Percentiles rank a stretch among this genome's conserved stretches.
Conservation (phyloP, 345 rosid genomes). For the Eucalyptus marginata region DNA sequence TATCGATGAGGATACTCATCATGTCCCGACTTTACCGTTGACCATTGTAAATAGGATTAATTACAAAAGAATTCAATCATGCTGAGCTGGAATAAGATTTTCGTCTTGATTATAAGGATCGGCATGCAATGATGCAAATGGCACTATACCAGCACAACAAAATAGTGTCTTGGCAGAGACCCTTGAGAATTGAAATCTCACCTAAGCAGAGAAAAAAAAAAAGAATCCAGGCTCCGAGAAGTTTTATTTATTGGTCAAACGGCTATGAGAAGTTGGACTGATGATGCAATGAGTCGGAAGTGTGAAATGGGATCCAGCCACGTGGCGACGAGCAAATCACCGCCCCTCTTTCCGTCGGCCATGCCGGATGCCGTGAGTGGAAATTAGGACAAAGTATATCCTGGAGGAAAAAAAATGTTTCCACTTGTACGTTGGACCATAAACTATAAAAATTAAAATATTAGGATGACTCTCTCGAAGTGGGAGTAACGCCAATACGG, state of each 20-base stretch:
- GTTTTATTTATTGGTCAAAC: neutral
- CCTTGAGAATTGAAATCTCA: neutral
- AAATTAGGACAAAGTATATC: neutral
- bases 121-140: neutral
- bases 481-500: neutral
- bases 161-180: neutral
- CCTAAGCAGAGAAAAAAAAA: neutral
- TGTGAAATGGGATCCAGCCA: neutral
- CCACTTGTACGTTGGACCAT: neutral
- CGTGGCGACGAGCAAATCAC: neutral
- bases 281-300: neutral
- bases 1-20: rapidly evolving
- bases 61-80: neutral
- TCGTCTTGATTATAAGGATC: neutral
- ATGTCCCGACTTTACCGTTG: rapidly evolving
- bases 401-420: neutral
- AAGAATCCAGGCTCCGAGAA: neutral
- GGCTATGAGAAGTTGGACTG: neutral
- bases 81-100: neutral
- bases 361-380: neutral
- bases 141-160: neutral
- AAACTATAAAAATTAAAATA: neutral
- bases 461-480: neutral
- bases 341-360: neutral
- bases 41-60: neutral